These are phyloP conservation scores for Kingdonia uniflora DNA, from an alignment of 164 flowering plant species.

Conservation along the genomic window DNA sequence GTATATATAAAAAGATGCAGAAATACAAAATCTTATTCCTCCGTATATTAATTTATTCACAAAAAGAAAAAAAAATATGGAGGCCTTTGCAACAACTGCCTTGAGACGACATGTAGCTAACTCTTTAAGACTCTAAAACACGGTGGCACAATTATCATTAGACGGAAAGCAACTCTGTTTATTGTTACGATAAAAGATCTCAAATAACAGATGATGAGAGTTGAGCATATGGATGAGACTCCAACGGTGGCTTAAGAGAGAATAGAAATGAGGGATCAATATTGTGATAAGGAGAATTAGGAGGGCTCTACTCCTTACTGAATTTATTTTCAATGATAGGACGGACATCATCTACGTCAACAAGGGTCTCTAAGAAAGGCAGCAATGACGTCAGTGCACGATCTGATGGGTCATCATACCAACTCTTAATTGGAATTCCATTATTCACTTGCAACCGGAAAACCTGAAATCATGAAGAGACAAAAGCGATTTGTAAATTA, in stretches of 20 bases:
- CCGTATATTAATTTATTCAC: no score
- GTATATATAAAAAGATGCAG: no score
- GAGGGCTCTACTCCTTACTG: constrained; percentile 54
- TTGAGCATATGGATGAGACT: constrained; percentile 11
- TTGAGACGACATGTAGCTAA: no score
- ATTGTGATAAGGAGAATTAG: constrained; percentile 9
- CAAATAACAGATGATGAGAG: constrained; percentile 5
- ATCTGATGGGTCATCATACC: constrained; percentile 84
- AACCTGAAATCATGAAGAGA: constrained; percentile 53
- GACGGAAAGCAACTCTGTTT: constrained; percentile 16
- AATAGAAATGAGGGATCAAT: constrained; percentile 12
- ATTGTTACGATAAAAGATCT: constrained; percentile 15
- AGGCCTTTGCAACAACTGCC: not conserved
- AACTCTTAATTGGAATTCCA: constrained; percentile 88
- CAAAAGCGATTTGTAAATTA: constrained; percentile 1
- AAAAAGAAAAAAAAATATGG: no score
- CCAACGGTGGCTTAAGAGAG: constrained; percentile 10
- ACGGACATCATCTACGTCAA: constrained; percentile 82
- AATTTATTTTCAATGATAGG: constrained; percentile 84
- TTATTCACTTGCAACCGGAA: constrained; percentile 89
- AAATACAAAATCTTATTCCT: no score
- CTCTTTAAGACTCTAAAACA: no score
- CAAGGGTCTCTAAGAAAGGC: constrained; percentile 71
- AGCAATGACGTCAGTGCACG: constrained; percentile 50
- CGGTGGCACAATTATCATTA: constrained; percentile 6